Percentiles rank a stretch among this genome's conserved stretches.
phyloP scores from a whole-genome alignment of 2,329 filamentous ascomycete species.

The Xylaria sp. region DNA sequence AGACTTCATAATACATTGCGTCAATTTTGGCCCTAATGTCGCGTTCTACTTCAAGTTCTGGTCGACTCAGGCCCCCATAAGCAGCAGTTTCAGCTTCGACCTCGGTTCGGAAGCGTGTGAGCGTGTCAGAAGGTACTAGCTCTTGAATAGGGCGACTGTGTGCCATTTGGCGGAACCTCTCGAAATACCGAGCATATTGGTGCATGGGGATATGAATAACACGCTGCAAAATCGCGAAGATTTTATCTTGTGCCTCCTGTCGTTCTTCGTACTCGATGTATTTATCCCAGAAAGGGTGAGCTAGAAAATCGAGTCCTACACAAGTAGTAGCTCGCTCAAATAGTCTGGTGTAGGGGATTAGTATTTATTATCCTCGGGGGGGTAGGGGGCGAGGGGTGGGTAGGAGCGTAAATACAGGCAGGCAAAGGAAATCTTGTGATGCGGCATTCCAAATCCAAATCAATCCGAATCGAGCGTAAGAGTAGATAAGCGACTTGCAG shows the following conservation, averaged over 20 bases:
- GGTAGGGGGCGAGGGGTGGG: conserved; percentile 50
- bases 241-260: conserved; percentile 82
- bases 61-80: conserved; percentile 65
- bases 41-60: conserved; percentile 83
- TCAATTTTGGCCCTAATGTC: conserved; percentile 86
- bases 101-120: conserved; percentile 77
- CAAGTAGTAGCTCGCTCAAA: conserved; percentile 89
- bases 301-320: conserved; percentile 92
- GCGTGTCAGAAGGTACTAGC: conserved; percentile 73
- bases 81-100: conserved; percentile 72
- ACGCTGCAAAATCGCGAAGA: conserved; percentile 84
- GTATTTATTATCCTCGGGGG: conserved; percentile 43
- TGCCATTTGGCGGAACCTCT: conserved; percentile 83
- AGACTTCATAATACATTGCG: conserved; percentile 81
- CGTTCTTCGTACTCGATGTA: conserved; percentile 98
- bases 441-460: conserved; percentile 62
- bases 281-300: conserved; percentile 98
- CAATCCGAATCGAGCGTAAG: conserved; percentile 50
- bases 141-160: conserved; percentile 78
- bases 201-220: conserved; percentile 93
- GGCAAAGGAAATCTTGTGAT: conserved; percentile 64
- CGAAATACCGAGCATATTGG: conserved; percentile 94
- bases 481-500: conserved; percentile 57
- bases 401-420: conserved; percentile 72
- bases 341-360: conserved; percentile 69